phyloP scores from a whole-genome alignment of 2,329 filamentous ascomycete species.

The Fusarium falciforme region DNA sequence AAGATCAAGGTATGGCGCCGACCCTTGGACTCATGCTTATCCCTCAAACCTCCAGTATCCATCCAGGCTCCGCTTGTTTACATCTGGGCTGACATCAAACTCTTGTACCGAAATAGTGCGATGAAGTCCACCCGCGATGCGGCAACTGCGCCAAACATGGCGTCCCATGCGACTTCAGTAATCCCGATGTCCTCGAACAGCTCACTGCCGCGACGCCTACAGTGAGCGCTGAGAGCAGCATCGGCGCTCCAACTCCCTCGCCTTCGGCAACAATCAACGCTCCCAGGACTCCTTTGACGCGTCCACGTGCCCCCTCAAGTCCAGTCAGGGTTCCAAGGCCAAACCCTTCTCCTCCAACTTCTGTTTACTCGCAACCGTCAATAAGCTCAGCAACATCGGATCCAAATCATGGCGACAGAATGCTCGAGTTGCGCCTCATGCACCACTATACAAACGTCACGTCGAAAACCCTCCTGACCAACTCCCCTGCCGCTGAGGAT shows the following conservation, averaged over 20 bases:
- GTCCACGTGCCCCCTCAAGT: constrained; percentile 35
- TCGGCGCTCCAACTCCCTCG: constrained; percentile 39
- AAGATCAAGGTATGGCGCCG: constrained; percentile 72
- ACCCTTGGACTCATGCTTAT: constrained; percentile 1
- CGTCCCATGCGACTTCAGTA: constrained; percentile 73
- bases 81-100: constrained; percentile 23
- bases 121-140: constrained; percentile 73
- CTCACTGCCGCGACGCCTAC: constrained; percentile 53
- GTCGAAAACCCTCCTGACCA: constrained; percentile 68
- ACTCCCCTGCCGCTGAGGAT: constrained; percentile 61
- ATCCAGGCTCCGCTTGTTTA: background rate
- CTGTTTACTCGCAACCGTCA: constrained; percentile 48
- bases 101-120: constrained; percentile 59
- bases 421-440: constrained; percentile 71
- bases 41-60: background rate
- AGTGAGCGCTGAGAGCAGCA: constrained; percentile 43
- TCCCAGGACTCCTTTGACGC: constrained; percentile 41
- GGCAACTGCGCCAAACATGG: constrained; percentile 76
- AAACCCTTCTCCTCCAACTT: constrained; percentile 46
- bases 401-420: constrained; percentile 54
- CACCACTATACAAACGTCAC: constrained; percentile 73
- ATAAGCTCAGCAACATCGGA: constrained; percentile 45
- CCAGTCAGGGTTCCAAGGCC: constrained; percentile 34
- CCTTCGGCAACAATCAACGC: constrained; percentile 33
- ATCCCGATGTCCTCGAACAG: constrained; percentile 59